Base-by-base conservation (phyloP, 768 basidiomycete species). In the Kwoniella heveanensis region DNA sequence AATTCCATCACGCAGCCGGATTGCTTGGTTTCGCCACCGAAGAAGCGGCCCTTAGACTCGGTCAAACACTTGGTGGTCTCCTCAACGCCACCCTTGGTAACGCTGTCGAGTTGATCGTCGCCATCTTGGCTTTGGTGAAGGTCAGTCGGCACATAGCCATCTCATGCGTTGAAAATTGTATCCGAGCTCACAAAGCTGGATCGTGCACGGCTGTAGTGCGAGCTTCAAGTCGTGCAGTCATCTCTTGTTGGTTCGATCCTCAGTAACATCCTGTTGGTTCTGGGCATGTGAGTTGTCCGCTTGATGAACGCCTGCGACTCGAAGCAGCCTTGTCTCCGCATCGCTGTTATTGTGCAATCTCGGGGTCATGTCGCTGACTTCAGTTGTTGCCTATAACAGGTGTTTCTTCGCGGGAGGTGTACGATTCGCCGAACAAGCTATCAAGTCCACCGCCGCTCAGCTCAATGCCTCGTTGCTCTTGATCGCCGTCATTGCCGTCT, bases 11-110 rank as follows among this genome's bases (percentile, higher is more conserved):
- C 37, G 2, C 32, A 71, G 84, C 84, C 27, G 84, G 83, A 13
- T 72, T 85, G 29, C 80, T 85, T 29, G 84, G 84, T 2, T 81
- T 85, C 49, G 84, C 84, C 32, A 86, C 85, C 0, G 85, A 85
- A 70, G 83, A 85, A 71, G 83, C 85, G 25, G 84, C 84, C 0
- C 65, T 84, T 22, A 80, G 82, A 56, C 48, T 77, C 22, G 76
- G 76, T 57, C 82, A 84, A 63, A 84, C 84, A 37, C 77, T 85
- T 17, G 85, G 85, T 56, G 85, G 85, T 51, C 72, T 86, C 19
- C 73, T 86, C 54, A 85, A 86, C 61, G 85, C 85, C 3, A 84
- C 84, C 0, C 75, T 85, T 29, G 85, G 85, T 15, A 85, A 85
- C 65, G 79, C 84, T 21, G 83, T 85, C 50, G 84, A 85, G 70